Evolutionary conservation across 345 rosid species (phyloP).

Genomic region (Lepidium didymum): DNA sequence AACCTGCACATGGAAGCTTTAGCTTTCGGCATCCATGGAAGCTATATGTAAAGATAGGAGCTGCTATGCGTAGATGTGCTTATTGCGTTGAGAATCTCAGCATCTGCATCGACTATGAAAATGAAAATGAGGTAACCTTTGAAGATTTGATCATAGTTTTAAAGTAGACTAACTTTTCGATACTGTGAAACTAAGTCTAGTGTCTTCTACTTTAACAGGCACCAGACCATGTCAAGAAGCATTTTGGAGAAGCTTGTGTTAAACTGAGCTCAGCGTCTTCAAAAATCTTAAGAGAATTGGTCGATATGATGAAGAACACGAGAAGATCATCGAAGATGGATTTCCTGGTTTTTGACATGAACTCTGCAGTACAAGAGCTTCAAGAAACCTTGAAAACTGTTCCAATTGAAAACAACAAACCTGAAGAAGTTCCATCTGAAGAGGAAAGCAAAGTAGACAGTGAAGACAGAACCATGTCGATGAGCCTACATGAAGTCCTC

Average conservation of each 20-base stretch:
- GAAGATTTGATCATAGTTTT: neutral
- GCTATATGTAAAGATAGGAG: conserved; percentile 60
- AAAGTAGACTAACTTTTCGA: neutral
- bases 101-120: conserved; percentile 36
- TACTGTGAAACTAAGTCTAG: conserved; percentile 5
- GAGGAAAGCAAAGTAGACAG: neutral
- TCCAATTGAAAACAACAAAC: conserved; percentile 22
- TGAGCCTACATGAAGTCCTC: conserved; percentile 46
- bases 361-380: conserved; percentile 46
- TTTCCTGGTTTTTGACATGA: conserved; percentile 43
- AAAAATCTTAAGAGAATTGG: conserved; percentile 44
- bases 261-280: conserved; percentile 36
- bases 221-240: conserved; percentile 39
- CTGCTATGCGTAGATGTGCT: conserved; percentile 55
- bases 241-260: conserved; percentile 36
- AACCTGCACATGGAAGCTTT: conserved; percentile 70
- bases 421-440: conserved; percentile 13
- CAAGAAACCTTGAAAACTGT: conserved; percentile 43
- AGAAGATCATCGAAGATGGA: conserved; percentile 43
- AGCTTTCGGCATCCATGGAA: conserved; percentile 76
- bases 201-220: conserved; percentile 30
- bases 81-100: conserved; percentile 55
- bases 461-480: conserved; percentile 8
- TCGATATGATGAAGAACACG: conserved; percentile 34
- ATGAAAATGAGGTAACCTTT: conserved; percentile 41